Evolutionary conservation across 2,329 filamentous ascomycete species (phyloP), one percentile per base, ranked within the genome.

Genomic region (Celoporthe dispersa): DNA sequence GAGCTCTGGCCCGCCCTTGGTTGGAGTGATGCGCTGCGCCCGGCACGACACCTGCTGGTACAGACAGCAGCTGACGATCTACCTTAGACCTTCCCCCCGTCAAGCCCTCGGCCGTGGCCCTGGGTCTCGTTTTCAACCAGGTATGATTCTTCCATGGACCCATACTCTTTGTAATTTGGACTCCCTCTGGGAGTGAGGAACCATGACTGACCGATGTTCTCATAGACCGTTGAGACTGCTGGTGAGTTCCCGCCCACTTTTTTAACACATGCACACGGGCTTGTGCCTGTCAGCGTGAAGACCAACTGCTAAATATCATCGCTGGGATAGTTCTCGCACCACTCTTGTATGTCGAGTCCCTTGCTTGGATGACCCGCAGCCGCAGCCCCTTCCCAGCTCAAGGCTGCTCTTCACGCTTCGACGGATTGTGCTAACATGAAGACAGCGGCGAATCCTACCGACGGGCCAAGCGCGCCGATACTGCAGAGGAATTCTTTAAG

Each of bases 41-140:
- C 25, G 8, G 14, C 11, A 66, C 57, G 22, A 35, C 53, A 44
- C 25, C 64, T 16, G 70, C n/a, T 53, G 68, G 51, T 61, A 68
- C 55, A 53, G 12, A 67, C 60, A 35, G 8, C 44, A n/a, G 63
- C 66, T 72, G 44, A 72, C 70, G 64, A 25, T 39, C 57, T 39
- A 66, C n/a, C 33, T 9, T 70, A 88, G 86, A 89, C 79, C 84
- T 90, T 44, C 87, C 87, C 74, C 80, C 94, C 76, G 96, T 99
- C 80, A 98, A 98, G 91, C 96, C 96, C 77, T 98, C 94, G 79
- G 95, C 96, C 78, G 97, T 99, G 80, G 96, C 95, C 79, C 90
- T 98, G 79, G 96, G 96, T 84, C 96, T 94, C 73, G 85, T 94
- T 82, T 99, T 98, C 90, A 98, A 92, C 88, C 95, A 99, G 85